These are phyloP conservation scores for Hortiboletus flavorubellus DNA, from an alignment of 768 basidiomycete species.

Conservation along the genomic window DNA sequence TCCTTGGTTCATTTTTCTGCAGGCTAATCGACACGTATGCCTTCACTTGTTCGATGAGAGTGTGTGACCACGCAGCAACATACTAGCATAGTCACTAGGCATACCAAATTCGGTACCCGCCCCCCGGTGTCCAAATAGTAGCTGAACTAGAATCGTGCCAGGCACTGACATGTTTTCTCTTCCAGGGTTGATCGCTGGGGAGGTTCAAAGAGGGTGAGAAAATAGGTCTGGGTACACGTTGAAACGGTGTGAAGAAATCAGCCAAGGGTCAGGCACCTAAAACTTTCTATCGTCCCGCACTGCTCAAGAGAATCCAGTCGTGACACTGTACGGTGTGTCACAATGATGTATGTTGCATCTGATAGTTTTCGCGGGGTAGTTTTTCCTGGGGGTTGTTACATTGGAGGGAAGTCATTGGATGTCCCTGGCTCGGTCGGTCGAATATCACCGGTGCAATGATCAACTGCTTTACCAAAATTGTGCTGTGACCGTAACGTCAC, in stretches of 20 bases:
- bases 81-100: slow-evolving; percentile 18
- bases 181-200: neutral
- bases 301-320: neutral
- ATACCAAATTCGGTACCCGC: slow-evolving; percentile 27
- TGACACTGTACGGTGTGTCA: neutral
- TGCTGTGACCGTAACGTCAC: slow-evolving; percentile 37
- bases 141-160: neutral
- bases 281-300: neutral
- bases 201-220: too few species aligned
- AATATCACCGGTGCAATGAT: slow-evolving; percentile 26
- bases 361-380: neutral
- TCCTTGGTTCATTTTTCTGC: neutral
- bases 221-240: neutral
- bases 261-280: neutral
- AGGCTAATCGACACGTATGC: neutral
- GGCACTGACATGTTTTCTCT: neutral
- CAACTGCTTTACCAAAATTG: slow-evolving; percentile 33
- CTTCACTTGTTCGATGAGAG: neutral
- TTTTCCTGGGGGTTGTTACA: neutral
- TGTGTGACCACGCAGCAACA: neutral
- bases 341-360: too few species aligned
- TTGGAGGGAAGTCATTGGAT: neutral
- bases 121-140: neutral
- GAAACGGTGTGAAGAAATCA: neutral
- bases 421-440: slow-evolving; percentile 5